Conservation (phyloP, 208 protist species). For the Acanthamoeba triangularis region DNA sequence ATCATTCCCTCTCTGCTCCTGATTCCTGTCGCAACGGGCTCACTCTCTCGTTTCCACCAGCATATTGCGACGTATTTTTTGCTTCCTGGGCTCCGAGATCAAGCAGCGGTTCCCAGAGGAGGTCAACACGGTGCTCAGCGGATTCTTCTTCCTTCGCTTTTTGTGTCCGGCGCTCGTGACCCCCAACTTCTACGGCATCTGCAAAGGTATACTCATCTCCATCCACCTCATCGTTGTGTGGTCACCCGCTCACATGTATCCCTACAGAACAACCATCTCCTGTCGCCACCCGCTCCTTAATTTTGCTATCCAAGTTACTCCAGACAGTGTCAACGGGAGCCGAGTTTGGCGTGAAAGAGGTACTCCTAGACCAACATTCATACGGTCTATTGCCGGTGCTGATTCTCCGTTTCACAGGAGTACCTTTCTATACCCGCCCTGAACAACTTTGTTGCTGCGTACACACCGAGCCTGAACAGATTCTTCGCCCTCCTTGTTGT, state of each 20-base stretch:
- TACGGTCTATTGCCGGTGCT: background rate
- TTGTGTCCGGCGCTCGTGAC: slow-evolving; percentile 33
- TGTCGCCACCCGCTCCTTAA: background rate
- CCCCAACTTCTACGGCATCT: slow-evolving; percentile 35
- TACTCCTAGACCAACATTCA: background rate
- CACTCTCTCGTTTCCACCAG: background rate
- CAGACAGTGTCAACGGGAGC: slow-evolving; percentile 2
- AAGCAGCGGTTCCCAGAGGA: slow-evolving; percentile 47
- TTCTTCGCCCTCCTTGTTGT: slow-evolving; percentile 38
- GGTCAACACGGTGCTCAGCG: slow-evolving; percentile 35
- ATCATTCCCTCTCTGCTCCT: background rate
- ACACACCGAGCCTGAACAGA: slow-evolving; percentile 3
- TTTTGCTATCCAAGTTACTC: slow-evolving; percentile 48
- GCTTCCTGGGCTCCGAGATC: slow-evolving; percentile 38
- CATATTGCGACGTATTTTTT: slow-evolving; percentile 4
- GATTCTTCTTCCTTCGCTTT: slow-evolving; percentile 46
- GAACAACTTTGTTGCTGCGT: background rate
- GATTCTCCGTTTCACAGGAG: background rate
- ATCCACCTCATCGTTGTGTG: no score
- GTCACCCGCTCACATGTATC: background rate
- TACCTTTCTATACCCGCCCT: slow-evolving; percentile 20
- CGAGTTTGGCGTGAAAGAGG: slow-evolving; percentile 42
- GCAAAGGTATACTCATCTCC: background rate
- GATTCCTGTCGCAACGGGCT: background rate
- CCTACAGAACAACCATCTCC: background rate